A percentile compares a stretch with the other conserved stretches of the same genome.
Conservation (phyloP, 2,329 filamentous ascomycete species). For the Curvularia sp. region DNA sequence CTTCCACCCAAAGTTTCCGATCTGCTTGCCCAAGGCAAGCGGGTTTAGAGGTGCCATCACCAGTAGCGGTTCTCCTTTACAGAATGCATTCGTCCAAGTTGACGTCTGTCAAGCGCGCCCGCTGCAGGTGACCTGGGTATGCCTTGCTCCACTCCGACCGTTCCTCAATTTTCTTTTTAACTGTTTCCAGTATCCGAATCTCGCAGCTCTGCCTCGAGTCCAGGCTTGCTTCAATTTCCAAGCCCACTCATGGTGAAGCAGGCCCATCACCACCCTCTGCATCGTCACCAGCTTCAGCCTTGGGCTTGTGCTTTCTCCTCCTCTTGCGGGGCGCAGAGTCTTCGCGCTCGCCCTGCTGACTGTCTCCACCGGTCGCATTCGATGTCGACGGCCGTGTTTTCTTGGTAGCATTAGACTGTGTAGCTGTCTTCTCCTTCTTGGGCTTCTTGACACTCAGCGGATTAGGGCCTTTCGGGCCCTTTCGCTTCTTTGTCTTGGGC, state of each 20-base stretch:
- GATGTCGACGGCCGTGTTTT: slow-evolving; percentile 21
- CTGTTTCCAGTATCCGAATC: slow-evolving; percentile 18
- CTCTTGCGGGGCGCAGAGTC: slow-evolving; percentile 46
- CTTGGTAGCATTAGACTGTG: slow-evolving; percentile 23
- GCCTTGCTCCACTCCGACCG: not conserved
- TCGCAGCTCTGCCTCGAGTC: slow-evolving; percentile 10
- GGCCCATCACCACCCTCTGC: slow-evolving; percentile 25
- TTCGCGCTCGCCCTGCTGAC: slow-evolving; percentile 23
- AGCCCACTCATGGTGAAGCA: slow-evolving; percentile 30
- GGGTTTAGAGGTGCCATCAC: slow-evolving; percentile 49
- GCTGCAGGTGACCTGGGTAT: slow-evolving; percentile 2
- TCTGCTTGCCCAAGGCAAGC: slow-evolving; percentile 58
- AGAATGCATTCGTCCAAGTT: not conserved
- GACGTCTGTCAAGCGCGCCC: not conserved
- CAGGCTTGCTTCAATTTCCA: not conserved
- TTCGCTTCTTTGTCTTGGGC: slow-evolving; percentile 60
- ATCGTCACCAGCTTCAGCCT: slow-evolving; percentile 33
- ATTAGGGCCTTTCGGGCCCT: slow-evolving; percentile 73
- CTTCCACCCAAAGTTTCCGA: slow-evolving; percentile 85
- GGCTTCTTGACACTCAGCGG: slow-evolving; percentile 74
- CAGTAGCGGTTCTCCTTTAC: not conserved
- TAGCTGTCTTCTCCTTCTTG: slow-evolving; percentile 57
- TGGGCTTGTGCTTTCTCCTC: slow-evolving; percentile 52
- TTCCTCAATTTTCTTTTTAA: not conserved
- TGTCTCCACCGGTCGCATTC: slow-evolving; percentile 21